A percentile compares a stretch with the other conserved stretches of the same genome.
Evolutionary conservation across 805 yeast genomes (phyloP).

Genomic region (Suhomyces sp.): DNA sequence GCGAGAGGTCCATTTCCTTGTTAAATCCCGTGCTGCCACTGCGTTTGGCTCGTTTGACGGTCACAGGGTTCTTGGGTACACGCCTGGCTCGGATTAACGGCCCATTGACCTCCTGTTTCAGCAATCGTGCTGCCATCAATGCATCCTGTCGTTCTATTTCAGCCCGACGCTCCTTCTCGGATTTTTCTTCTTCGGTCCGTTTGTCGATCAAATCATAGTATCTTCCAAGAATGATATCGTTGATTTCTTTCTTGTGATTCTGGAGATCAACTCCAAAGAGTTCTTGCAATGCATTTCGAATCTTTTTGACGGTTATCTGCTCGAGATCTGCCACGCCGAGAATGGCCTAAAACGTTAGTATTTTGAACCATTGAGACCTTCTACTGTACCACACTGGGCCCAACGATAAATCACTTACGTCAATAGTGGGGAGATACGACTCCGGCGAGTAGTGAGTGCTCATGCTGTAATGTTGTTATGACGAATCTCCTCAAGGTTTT

Average conservation of each 20-base stretch:
- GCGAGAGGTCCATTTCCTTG: conserved; percentile 47
- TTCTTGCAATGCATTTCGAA: conserved; percentile 70
- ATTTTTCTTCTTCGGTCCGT: conserved; percentile 26
- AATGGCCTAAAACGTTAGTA: conserved; percentile 54
- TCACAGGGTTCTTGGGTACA: conserved; percentile 1
- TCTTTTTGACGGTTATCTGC: conserved; percentile 65
- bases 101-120: conserved; percentile 25
- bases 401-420: conserved; percentile 38
- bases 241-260: conserved; percentile 51
- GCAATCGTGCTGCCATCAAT: conserved; percentile 49
- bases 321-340: conserved; percentile 67
- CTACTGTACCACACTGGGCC: not conserved
- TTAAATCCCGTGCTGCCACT: conserved; percentile 30
- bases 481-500: not conserved
- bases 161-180: conserved; percentile 18
- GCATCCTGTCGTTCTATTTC: conserved; percentile 51
- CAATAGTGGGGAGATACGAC: conserved; percentile 60
- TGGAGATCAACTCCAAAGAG: conserved; percentile 56
- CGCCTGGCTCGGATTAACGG: conserved; percentile 19
- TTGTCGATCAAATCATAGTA: conserved; percentile 48
- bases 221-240: conserved; percentile 57
- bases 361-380: too few relatives aligned
- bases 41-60: conserved; percentile 17
- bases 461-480: conserved; percentile 1
- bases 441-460: conserved; percentile 17